These are phyloP conservation scores for Suhomyces terraborum DNA, from an alignment of 1,139 yeast species.

Conservation along the genomic window DNA sequence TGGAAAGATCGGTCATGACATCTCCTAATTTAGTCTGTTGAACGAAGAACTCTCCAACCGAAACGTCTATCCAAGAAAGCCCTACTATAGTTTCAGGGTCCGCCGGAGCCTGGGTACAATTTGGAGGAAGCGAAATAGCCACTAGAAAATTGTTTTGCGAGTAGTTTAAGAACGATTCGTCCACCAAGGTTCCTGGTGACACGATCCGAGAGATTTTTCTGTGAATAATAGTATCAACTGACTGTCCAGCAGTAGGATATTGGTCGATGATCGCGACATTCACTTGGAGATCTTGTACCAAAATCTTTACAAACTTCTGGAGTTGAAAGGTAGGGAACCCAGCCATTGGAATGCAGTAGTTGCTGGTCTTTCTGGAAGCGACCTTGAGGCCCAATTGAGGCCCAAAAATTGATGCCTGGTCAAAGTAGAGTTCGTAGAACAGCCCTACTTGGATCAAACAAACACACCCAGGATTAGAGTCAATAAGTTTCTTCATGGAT, in stretches of 20 bases:
- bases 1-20: conserved; percentile 59
- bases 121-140: conserved; percentile 61
- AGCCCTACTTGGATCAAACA: conserved; percentile 87
- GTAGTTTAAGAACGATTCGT: conserved; percentile 78
- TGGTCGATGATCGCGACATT: conserved; percentile 87
- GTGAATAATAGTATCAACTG: conserved; percentile 44
- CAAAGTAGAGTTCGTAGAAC: conserved; percentile 86
- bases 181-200: conserved; percentile 91
- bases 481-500: conserved; percentile 36
- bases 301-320: conserved; percentile 68
- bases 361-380: conserved; percentile 42
- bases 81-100: conserved; percentile 61
- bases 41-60: conserved; percentile 75
- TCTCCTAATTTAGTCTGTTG: conserved; percentile 60
- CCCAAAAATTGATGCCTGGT: conserved; percentile 78
- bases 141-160: conserved; percentile 70
- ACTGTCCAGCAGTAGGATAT: conserved; percentile 31
- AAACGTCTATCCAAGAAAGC: conserved; percentile 84
- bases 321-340: conserved; percentile 82
- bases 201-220: conserved; percentile 78
- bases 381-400: conserved; percentile 64
- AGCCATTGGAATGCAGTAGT: conserved; percentile 72
- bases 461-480: conserved; percentile 64
- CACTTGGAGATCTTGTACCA: conserved; percentile 67
- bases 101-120: conserved; percentile 42